These are phyloP conservation scores for Bipolaris gigantea DNA, from an alignment of 2,329 filamentous ascomycete genomes.

Conservation along the genomic window DNA sequence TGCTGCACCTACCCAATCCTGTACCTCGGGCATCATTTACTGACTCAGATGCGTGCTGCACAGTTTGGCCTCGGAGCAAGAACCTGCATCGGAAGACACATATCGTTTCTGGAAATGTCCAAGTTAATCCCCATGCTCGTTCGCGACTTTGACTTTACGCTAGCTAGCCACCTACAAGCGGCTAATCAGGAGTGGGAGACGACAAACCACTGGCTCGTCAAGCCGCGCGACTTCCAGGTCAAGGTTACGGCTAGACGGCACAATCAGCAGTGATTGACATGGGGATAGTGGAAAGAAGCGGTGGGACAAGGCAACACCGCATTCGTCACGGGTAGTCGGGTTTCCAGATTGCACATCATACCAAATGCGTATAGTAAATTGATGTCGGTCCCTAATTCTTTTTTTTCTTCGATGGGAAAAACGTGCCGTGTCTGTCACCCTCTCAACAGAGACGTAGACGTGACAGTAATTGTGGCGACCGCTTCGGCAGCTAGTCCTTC, in stretches of 20 bases:
- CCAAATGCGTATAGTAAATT: too few relatives aligned
- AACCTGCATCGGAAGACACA: constrained; percentile 24
- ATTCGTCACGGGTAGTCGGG: too few relatives aligned
- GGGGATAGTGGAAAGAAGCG: background rate
- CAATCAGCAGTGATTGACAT: too few relatives aligned
- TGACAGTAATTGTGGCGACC: too few relatives aligned
- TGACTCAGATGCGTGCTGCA: constrained; percentile 1
- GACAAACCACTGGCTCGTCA: constrained; percentile 19
- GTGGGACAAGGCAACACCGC: too few relatives aligned
- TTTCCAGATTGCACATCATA: too few relatives aligned
- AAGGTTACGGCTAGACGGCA: constrained; percentile 6
- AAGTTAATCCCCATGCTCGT: constrained; percentile 16
- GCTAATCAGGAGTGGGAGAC: constrained; percentile 16
- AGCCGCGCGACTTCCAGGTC: constrained; percentile 10
- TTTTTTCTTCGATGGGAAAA: too few relatives aligned
- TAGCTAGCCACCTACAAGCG: constrained; percentile 8
- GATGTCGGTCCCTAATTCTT: too few relatives aligned
- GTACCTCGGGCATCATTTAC: background rate
- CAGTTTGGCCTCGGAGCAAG: constrained; percentile 23
- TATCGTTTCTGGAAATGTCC: constrained; percentile 14
- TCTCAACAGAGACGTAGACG: too few relatives aligned
- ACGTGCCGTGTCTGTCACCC: too few relatives aligned
- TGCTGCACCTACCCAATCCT: background rate
- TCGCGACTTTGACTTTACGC: constrained; percentile 18
- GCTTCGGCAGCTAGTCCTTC: too few relatives aligned